These are phyloP conservation scores for Davidsoniella virescens DNA, from an alignment of 2,329 filamentous ascomycete genomes.

Conservation along the genomic window DNA sequence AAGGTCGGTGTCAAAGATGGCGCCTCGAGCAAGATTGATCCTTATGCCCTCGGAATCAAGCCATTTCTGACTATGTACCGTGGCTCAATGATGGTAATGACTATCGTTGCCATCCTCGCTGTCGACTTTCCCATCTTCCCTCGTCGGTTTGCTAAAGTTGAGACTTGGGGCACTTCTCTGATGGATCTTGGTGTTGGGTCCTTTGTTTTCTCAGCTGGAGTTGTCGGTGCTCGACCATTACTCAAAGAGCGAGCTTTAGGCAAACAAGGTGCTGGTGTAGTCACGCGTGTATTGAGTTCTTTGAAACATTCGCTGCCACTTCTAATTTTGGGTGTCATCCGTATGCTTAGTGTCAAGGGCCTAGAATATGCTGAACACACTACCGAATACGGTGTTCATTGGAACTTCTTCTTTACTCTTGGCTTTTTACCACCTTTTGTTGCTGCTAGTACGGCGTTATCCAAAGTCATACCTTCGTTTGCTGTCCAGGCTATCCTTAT, in stretches of 20 bases:
- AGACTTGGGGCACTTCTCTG: slow-evolving; percentile 98
- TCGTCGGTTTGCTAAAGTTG: slow-evolving; percentile 87
- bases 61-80: slow-evolving; percentile 88
- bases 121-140: slow-evolving; percentile 93
- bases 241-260: slow-evolving; percentile 50
- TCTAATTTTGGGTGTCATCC: slow-evolving; percentile 60
- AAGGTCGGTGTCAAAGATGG: slow-evolving; percentile 22
- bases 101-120: slow-evolving; percentile 82
- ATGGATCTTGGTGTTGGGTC: slow-evolving; percentile 97
- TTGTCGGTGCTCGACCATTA: slow-evolving; percentile 73
- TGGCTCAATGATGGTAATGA: slow-evolving; percentile 79
- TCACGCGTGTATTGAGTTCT: slow-evolving; percentile 45
- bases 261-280: slow-evolving; percentile 28
- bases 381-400: slow-evolving; percentile 93
- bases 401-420: slow-evolving; percentile 99
- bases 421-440: slow-evolving; percentile 79
- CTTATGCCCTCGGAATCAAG: slow-evolving; percentile 52
- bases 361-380: slow-evolving; percentile 95
- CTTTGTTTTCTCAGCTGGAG: slow-evolving; percentile 85
- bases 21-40: slow-evolving; percentile 14
- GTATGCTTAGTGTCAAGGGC: slow-evolving; percentile 79
- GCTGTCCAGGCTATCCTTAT: slow-evolving; percentile 57
- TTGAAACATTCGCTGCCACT: slow-evolving; percentile 71
- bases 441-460: slow-evolving; percentile 60
- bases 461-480: slow-evolving; percentile 58